phyloP scores from a whole-genome alignment of 805 yeast genomes.

The Grigorovia transvaalensis region DNA sequence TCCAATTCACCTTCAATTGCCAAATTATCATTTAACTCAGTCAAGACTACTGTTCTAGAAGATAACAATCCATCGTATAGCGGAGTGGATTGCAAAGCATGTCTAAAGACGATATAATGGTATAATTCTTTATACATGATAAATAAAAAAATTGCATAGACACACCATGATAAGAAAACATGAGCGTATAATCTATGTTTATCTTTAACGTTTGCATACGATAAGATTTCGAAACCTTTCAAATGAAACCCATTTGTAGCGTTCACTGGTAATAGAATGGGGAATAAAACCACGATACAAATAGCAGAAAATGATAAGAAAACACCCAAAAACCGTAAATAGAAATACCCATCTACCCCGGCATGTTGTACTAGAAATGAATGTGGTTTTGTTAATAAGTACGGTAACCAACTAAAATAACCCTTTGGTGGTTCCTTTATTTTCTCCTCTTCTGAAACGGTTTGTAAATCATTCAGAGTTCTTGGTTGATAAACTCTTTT shows the following conservation, averaged over 20 bases:
- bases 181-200: slow-evolving; percentile 65
- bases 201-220: slow-evolving; percentile 52
- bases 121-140: slow-evolving; percentile 65
- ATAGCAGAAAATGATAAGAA: slow-evolving; percentile 42
- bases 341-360: slow-evolving; percentile 71
- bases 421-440: slow-evolving; percentile 62
- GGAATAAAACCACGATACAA: slow-evolving; percentile 50
- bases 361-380: slow-evolving; percentile 55
- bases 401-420: slow-evolving; percentile 48
- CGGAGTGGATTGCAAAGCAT: slow-evolving; percentile 64
- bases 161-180: slow-evolving; percentile 64
- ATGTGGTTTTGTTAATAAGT: slow-evolving; percentile 44
- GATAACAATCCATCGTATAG: slow-evolving; percentile 57
- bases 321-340: slow-evolving; percentile 51
- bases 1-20: slow-evolving; percentile 42
- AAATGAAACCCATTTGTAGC: slow-evolving; percentile 53
- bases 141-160: slow-evolving; percentile 55
- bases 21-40: slow-evolving; percentile 47
- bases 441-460: slow-evolving; percentile 34
- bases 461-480: slow-evolving; percentile 33
- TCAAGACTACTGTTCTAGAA: slow-evolving; percentile 62
- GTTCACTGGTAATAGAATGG: slow-evolving; percentile 62
- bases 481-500: slow-evolving; percentile 77
- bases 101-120: slow-evolving; percentile 62
- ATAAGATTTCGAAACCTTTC: slow-evolving; percentile 53